Evolutionary conservation across 352 stramenopile genomes (phyloP), one percentile per base, ranked within the genome.

Genomic region (Globisporangium sylvaticum): DNA sequence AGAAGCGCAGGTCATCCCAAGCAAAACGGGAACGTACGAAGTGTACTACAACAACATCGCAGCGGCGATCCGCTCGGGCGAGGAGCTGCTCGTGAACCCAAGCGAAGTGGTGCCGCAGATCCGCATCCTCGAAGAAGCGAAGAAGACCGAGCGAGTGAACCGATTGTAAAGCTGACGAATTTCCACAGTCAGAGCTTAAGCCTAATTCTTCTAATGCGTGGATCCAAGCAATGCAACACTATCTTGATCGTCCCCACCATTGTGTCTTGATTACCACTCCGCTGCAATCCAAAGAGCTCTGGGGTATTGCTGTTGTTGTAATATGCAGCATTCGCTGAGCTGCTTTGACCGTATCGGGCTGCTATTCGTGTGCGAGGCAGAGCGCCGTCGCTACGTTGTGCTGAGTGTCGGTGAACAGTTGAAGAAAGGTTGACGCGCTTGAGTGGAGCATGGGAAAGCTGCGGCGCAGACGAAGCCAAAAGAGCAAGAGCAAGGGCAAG

Each of bases 1-100:
- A 22, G 69, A 62, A 22, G 67, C 57, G 8, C 71, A 52, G 29
- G 55, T 69, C 18, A 67, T 92, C 9, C 75, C 74, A 27, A 89
- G 73, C 58, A 67, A 81, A 37, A 67, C 66, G 0, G 84, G 84
- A 3, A 74, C 70, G 42, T 92, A 92, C 70, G 72, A 87, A 24
- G 73, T 81, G 32, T 92, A 80, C 74, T 92, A 92, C 79, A 78
- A 76, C 31, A 90, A 90, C 63, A 79, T 92, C 22, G 84, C 82
- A 0, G 81, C 83, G 22, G 79, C 78, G n/a, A 88, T 91, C 46
- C 74, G 73, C 22, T 70, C 73, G 9, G 77, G 77, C 4, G 70
- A 81, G 39, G 31, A 75, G 34, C 57, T 87, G 31, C 69, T 89
- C 27, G 84, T 92, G 67, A 60, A 88, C 50, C 80, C 84, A 24